Base-by-base conservation (phyloP, 305 asterid species). In the Fraxinus greggii region DNA sequence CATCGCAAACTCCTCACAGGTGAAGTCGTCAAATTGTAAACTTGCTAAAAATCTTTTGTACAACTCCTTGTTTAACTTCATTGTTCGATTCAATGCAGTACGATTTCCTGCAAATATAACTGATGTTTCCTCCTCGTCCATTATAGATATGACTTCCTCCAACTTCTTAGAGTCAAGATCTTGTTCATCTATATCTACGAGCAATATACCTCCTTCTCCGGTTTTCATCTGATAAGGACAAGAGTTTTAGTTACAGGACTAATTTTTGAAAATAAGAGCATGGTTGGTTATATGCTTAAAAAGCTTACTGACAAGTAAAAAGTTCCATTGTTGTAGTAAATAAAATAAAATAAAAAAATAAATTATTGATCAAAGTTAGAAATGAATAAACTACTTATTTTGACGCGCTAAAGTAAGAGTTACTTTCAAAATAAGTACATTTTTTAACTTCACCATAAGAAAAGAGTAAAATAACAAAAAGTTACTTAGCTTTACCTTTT, bases 1-100 rank as follows among this genome's bases (percentile, higher is more conserved):
- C 78, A 7, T 56, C 5, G 90, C 90, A 36, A 89, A 90, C 21
- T 90, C 92, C 75, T 89, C 84, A 33, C 90, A 84, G 15, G 85
- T 85, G 40, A 90, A 78, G 85, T 90, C 89, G 75, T 86, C 89
- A 56, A 88, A 90, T 79, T 85, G 87, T 59, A 90, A 7, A 45
- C 89, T 63, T 13, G 82, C 86, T 31, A 88, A 84, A 77, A 90
- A 85, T 83, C 85, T 89, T 42, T 32, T 75, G 90, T 85, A 86
- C 32, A 89, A 61, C n/a, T 85, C 86, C 29, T 79, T 61, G 83
- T 89, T 89, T 33, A 75, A 73, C 83, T 81, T 86, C 87, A 90
- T 88, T 82, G 75, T 83, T 48, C 65, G 84, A 79, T 86, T 90
- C 67, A 88, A 82, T 80, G 86, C 81, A 72, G 28, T 81, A 31